Evolutionary conservation across 345 rosid species (phyloP).

Genomic region (Kandelia obovata): DNA sequence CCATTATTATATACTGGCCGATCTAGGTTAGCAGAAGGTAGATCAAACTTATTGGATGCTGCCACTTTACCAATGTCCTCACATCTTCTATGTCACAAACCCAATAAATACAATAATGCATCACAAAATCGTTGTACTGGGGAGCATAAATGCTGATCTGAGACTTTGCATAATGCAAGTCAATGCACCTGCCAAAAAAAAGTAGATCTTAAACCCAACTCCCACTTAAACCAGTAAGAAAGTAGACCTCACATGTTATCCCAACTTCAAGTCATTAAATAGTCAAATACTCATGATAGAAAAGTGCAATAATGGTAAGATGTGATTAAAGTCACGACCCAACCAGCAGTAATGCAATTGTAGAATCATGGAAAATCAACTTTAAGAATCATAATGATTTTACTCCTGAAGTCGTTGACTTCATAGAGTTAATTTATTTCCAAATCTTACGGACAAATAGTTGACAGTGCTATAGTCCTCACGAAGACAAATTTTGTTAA

Average conservation of each 20-base stretch:
- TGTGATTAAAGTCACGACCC: constrained; percentile 1
- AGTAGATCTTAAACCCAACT: constrained; percentile 6
- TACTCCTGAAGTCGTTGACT: too few species aligned
- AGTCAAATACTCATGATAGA: neutral
- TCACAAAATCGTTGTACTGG: constrained; percentile 50
- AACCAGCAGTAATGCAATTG: neutral
- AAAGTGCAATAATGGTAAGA: neutral
- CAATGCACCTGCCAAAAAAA: constrained; percentile 44
- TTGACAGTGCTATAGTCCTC: too few species aligned
- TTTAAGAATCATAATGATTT: too few species aligned
- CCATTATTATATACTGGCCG: constrained; percentile 62
- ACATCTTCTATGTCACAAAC: constrained; percentile 45
- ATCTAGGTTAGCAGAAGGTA: constrained; percentile 78
- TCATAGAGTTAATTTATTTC: too few species aligned
- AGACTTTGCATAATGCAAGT: constrained; percentile 23
- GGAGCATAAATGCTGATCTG: constrained; percentile 50
- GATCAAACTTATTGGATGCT: constrained; percentile 78
- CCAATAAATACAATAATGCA: constrained; percentile 58
- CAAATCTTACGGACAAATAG: too few species aligned
- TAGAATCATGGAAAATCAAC: neutral
- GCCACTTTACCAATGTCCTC: constrained; percentile 61
- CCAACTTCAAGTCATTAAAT: neutral
- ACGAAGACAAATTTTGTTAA: too few species aligned
- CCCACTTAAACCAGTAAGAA: constrained; percentile 7
- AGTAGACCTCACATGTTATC: neutral